Base-by-base conservation (phyloP, 768 basidiomycete genomes). In the Gloeostereum incarnatum region DNA sequence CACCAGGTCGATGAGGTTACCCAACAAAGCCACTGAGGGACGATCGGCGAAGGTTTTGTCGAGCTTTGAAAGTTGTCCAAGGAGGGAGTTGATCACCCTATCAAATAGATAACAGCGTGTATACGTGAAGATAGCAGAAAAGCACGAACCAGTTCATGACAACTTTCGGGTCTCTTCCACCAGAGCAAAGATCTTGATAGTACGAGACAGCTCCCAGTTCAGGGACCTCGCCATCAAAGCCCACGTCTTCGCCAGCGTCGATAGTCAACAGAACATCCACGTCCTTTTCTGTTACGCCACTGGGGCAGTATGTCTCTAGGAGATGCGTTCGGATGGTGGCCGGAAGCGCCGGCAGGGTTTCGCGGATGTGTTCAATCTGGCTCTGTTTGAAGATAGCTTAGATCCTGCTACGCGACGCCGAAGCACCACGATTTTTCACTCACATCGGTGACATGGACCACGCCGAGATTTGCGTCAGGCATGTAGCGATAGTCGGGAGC, bases 401-500 rank as follows among this genome's bases (percentile, higher is more conserved):
- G n/a, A n/a, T n/a, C n/a, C n/a, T n/a, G n/a, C n/a, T n/a, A n/a
- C n/a, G 7, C 3, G n/a, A 11, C 11, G 18, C 4, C 17, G 25
- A 16, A 22, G 40, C n/a, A 5, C 34, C 14, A 24, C 23, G 32
- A 31, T 40, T 2, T 23, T 45, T 35, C 31, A 11, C 48, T 49
- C 41, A 74, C 79, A 42, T 73, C 54, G 40, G 69, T 68, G 5
- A 86, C 50, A 22, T 75, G 51, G 4, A 97, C 61, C 0, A 79
- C 73, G 1, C 91, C 90, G 1, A 98, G 61, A 55, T 98, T 97
- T 0, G 90, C 81, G 55, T 99, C 96, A 0, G 96, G 96, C 89
- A 99, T 94, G 61, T 97, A 98, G 13, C 87, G 75, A 56, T 98
- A 99, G 56, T 99, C 96, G 1, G 87, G 90, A 0, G 91, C 83